Percentiles rank a stretch among this genome's conserved stretches.
phyloP scores from a whole-genome alignment of 495 filamentous ascomycete genomes.

The Gamarada debralockiae region DNA sequence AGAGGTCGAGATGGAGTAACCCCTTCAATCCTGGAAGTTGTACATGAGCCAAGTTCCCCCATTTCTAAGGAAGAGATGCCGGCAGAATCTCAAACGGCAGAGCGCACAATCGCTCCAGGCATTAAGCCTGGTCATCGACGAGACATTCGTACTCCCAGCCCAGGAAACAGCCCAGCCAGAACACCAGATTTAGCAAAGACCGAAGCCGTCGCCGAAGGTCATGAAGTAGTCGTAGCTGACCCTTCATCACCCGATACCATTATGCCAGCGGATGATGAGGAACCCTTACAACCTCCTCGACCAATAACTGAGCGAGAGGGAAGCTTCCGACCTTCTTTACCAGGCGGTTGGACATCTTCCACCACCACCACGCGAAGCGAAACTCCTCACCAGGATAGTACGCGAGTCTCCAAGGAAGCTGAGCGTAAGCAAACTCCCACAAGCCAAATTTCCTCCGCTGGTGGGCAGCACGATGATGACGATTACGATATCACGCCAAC shows the following conservation, averaged over 20 bases:
- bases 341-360: conserved; percentile 63
- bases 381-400: conserved; percentile 25
- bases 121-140: conserved; percentile 57
- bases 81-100: not conserved
- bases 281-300: conserved; percentile 15
- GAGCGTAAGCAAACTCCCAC: conserved; percentile 17
- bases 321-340: conserved; percentile 55
- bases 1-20: conserved; percentile 38
- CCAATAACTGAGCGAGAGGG: conserved; percentile 27
- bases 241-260: conserved; percentile 3
- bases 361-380: conserved; percentile 30
- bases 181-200: conserved; percentile 47
- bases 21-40: conserved; percentile 56
- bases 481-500: conserved; percentile 24
- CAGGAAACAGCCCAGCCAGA: conserved; percentile 59
- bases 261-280: not conserved
- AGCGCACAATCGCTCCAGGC: conserved; percentile 7
- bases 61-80: not conserved
- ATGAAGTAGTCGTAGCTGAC: conserved; percentile 34
- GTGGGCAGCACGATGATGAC: conserved; percentile 1
- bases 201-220: conserved; percentile 32
- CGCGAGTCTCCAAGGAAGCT: no score
- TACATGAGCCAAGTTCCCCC: conserved; percentile 31
- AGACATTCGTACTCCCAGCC: conserved; percentile 57
- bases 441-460: conserved; percentile 6